phyloP scores from a whole-genome alignment of 129 eudicot genomes.

The Ambrosia artemisiifolia region DNA sequence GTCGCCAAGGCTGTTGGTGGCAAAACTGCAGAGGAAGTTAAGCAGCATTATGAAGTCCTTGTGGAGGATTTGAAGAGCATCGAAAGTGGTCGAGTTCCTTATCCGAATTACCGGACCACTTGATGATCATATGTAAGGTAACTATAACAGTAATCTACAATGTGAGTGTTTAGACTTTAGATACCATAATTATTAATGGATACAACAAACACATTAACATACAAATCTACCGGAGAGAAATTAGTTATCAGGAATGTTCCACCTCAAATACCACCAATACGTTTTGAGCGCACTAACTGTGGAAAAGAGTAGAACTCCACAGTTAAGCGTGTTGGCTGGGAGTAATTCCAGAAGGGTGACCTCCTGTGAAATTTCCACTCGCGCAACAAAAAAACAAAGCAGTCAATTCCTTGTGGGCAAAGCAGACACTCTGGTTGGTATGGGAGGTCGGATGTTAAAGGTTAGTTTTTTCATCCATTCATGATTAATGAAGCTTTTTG shows the following conservation, averaged over 20 bases:
- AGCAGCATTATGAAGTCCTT: conserved; percentile 65
- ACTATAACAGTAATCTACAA: background rate
- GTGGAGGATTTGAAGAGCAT: conserved; percentile 60
- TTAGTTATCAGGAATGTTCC: background rate
- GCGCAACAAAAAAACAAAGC: too few species aligned
- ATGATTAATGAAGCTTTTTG: background rate
- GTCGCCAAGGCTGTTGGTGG: conserved; percentile 72
- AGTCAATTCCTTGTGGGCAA: too few species aligned
- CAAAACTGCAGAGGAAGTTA: conserved; percentile 65
- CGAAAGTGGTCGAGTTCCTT: conserved; percentile 61
- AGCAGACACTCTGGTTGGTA: too few species aligned
- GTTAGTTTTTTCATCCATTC: background rate
- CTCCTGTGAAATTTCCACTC: too few species aligned
- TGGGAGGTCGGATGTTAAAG: too few species aligned
- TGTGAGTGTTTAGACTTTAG: background rate
- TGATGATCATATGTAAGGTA: conserved; percentile 36
- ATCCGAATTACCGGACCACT: conserved; percentile 49
- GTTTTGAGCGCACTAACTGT: background rate
- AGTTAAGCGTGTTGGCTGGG: too few species aligned
- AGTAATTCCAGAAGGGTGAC: too few species aligned
- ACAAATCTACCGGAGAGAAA: background rate
- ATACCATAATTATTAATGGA: background rate
- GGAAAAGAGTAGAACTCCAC: too few species aligned
- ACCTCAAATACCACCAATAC: background rate
- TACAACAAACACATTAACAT: background rate